These are phyloP conservation scores for Macaranga tanarius DNA, from an alignment of 441 rosid genomes.

Conservation along the genomic window DNA sequence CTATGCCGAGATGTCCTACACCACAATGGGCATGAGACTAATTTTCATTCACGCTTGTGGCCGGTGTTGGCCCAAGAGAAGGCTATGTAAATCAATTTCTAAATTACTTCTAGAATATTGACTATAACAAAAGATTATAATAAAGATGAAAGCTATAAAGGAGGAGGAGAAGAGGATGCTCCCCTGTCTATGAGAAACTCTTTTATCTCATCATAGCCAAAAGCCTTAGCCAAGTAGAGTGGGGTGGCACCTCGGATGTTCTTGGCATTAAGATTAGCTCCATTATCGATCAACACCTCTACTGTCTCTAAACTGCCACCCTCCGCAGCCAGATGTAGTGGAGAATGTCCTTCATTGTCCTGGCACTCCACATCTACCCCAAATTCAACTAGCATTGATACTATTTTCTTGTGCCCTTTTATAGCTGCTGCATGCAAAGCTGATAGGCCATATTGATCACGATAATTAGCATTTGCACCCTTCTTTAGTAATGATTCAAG, in stretches of 20 bases:
- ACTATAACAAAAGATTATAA: not conserved
- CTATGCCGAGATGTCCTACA: no score
- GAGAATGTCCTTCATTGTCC: slow-evolving; percentile 49
- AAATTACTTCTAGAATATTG: no score
- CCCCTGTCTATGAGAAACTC: slow-evolving; percentile 32
- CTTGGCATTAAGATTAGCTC: slow-evolving; percentile 41
- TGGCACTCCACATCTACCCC: slow-evolving; percentile 36
- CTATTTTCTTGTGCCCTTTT: slow-evolving; percentile 40
- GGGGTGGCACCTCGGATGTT: slow-evolving; percentile 41
- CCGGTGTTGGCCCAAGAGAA: no score
- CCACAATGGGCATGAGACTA: no score
- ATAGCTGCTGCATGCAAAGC: slow-evolving; percentile 53
- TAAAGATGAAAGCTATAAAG: not conserved
- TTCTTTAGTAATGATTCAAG: slow-evolving; percentile 27
- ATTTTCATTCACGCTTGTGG: no score
- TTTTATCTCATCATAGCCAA: slow-evolving; percentile 35
- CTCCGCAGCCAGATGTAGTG: slow-evolving; percentile 55
- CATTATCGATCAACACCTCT: slow-evolving; percentile 37
- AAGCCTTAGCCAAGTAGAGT: slow-evolving; percentile 33
- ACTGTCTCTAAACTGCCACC: slow-evolving; percentile 41
- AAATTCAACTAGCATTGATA: slow-evolving; percentile 32
- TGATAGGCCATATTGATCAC: slow-evolving; percentile 47
- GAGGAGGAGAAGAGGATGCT: slow-evolving; percentile 25
- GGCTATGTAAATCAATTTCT: no score
- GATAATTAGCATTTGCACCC: slow-evolving; percentile 31